Evolutionary conservation across 2,329 filamentous ascomycete genomes (phyloP), one percentile per base, ranked within the genome.

Genomic region (Neopestalotiopsis sp.): DNA sequence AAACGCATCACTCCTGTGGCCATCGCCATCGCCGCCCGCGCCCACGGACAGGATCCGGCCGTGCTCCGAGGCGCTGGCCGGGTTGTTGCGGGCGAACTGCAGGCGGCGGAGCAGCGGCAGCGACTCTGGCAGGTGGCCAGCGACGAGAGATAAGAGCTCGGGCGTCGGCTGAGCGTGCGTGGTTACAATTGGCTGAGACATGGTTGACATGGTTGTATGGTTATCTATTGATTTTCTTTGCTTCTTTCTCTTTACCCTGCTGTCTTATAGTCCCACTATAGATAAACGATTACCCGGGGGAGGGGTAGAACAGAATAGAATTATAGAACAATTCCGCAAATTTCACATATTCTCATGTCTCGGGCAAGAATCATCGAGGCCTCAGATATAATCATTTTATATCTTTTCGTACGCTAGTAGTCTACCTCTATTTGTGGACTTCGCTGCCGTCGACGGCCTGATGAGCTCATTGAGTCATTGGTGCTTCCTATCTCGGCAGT

Each of bases 61-160:
- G 73, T 77, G 80, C 72, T 78, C 79, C 45, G 78, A 86, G 28
- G 82, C 82, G 40, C 81, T 82, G 34, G 78, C 77, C 0, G 79
- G 76, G 32, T 34, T 53, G 49, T 81, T 78, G 62, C 79, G 81
- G 28, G 85, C 81, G 76, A 89, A 90, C 70, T 92, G 88, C 5
- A 92, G 80, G 2, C 91, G 85, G n/a, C 91, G 86, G 61, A 90
- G 82, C 4, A 93, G 79, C 5, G 88, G 85, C 14, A 93, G 80
- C 4, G 89, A 88, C 72, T 86, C 80, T 0, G 91, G 91, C 9
- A 91, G 79, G 42, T 87, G 83, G 3, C 77, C 74, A 32, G 78
- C 74, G 0, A 93, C 83, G 13, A 87, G 82, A 2, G 73, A 67
- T n/a, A 88, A 75, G 57, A 91, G 78, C 70, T 71, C 71, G 12